phyloP scores from a whole-genome alignment of 2,329 filamentous ascomycete genomes.

The Neocucurbitaria cava region DNA sequence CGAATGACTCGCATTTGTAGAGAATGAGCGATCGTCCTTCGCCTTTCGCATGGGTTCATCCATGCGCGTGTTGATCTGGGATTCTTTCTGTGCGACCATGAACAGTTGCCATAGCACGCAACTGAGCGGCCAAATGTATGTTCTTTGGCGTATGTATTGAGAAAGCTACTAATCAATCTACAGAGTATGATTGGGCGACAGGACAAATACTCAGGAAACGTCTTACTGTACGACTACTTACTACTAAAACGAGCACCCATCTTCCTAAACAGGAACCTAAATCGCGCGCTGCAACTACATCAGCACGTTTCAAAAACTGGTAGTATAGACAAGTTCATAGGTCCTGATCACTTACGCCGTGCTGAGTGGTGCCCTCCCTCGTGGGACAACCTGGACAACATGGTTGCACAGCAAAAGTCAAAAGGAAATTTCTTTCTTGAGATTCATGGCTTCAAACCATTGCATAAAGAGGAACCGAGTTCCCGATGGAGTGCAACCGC shows the following conservation, averaged over 20 bases:
- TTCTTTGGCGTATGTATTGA: background rate
- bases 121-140: constrained; percentile 14
- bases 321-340: background rate
- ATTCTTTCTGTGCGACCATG: background rate
- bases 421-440: constrained; percentile 25
- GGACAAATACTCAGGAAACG: constrained; percentile 30
- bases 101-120: constrained; percentile 14
- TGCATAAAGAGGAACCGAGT: background rate
- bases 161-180: background rate
- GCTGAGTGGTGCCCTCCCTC: constrained; percentile 31
- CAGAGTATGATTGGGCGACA: constrained; percentile 34
- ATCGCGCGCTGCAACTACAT: constrained; percentile 25
- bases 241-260: constrained; percentile 22
- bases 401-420: constrained; percentile 30
- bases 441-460: constrained; percentile 20
- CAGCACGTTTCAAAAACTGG: constrained; percentile 13
- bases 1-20: background rate
- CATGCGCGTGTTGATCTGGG: constrained; percentile 1
- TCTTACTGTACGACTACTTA: constrained; percentile 35
- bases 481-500: background rate
- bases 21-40: background rate
- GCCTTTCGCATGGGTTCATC: background rate
- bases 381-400: constrained; percentile 29
- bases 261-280: constrained; percentile 38
- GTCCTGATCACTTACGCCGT: constrained; percentile 5